Base-by-base conservation (phyloP, 139 green algal species). In the Chlorella sp. region DNA sequence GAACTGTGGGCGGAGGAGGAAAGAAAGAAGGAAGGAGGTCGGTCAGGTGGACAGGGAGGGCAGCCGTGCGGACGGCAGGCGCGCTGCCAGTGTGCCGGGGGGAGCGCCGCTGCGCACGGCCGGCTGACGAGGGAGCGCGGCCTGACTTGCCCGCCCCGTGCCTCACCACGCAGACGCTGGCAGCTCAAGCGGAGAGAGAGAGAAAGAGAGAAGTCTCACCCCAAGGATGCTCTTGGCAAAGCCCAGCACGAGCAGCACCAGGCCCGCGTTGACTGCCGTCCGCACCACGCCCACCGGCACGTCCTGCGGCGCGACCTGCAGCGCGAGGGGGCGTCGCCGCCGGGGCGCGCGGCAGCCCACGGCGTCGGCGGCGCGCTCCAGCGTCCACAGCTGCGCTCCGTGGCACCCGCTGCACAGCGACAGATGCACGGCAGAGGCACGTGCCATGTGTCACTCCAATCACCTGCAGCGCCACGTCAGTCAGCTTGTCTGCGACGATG, bases 161-260 rank as follows among this genome's bases (percentile, higher is more conserved):
- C 17, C 48, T 58, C 14, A 14, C 46, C 46, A 55, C 14, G 14
- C 14, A 27, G 46, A 55, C 17, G 46, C 46, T 55, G 46, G 14
- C 17, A 17, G 17, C 46, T 27, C 46, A 55, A 14, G 14, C 14
- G 14, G 46, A 14, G 14, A 27, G 46, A 27, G 46, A 27, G 46
- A 14, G 46, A 55, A 27, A 27, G 14, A 25, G 5, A 33, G 4
- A 35, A 25, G 12, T 5, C 83, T 79, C 60, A 89, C 74, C 75
- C 68, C 79, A 3, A 89, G 48, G 1, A 89, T 29, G 71, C 84
- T 84, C 66, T 82, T 86, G 25, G 80, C 84, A 67, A 89, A 79
- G n/a, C 74, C 79, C 0, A 89, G 61, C 2, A 76, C 59, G n/a
- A 84, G 7, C 25, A 89, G 65, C 1, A 88, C 35, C 11, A 88